Evolutionary conservation across 345 rosid species (phyloP).

Genomic region (Psidium friedrichsthalianum): DNA sequence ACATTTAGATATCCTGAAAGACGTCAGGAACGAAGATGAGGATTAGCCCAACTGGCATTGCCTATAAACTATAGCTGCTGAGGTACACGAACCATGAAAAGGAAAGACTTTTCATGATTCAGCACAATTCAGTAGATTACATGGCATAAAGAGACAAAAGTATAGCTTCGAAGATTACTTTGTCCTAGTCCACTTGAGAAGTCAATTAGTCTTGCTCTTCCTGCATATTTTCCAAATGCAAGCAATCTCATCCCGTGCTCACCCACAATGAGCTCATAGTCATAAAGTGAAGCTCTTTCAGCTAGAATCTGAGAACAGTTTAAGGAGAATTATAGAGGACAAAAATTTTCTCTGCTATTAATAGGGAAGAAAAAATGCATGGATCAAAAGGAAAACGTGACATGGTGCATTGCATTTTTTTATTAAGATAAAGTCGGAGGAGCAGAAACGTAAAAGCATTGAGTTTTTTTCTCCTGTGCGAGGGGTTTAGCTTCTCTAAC

Average conservation of each 20-base stretch:
- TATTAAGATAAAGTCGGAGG: too few relatives aligned
- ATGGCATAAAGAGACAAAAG: background rate
- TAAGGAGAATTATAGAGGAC: background rate
- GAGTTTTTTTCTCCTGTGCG: too few relatives aligned
- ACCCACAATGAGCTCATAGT: conserved; percentile 74
- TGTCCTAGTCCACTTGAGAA: conserved; percentile 73
- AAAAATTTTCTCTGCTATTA: background rate
- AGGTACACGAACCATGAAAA: too few relatives aligned
- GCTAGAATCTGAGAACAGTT: conserved; percentile 42
- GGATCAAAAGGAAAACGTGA: too few relatives aligned
- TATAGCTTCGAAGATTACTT: conserved; percentile 25
- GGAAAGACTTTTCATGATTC: background rate
- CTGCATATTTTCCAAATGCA: conserved; percentile 88
- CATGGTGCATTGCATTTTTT: too few relatives aligned
- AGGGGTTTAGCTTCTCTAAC: too few relatives aligned
- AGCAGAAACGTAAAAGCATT: too few relatives aligned
- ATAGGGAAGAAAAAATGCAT: background rate
- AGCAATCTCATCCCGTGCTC: conserved; percentile 60
- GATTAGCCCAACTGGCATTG: background rate
- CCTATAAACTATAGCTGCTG: too few relatives aligned
- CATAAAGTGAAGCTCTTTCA: conserved; percentile 61
- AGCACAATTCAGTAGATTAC: too few relatives aligned
- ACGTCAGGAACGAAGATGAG: background rate
- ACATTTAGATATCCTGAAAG: conserved; percentile 63
- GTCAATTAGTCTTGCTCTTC: conserved; percentile 86